These are phyloP conservation scores for Nyctanthes arbortristis DNA, from an alignment of 257 asterid genomes.

Conservation along the genomic window DNA sequence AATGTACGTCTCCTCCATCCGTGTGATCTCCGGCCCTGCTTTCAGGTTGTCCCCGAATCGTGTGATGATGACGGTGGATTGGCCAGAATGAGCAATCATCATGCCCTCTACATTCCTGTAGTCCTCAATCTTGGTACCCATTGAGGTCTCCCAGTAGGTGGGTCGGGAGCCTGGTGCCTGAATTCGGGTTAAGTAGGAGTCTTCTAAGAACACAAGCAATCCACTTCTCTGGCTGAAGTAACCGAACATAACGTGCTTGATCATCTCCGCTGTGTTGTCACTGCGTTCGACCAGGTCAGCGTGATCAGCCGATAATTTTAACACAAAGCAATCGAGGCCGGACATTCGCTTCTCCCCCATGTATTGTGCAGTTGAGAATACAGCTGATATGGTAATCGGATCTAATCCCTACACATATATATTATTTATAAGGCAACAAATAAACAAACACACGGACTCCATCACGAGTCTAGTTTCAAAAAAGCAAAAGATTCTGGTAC, in stretches of 20 bases:
- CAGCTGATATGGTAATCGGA: slow-evolving; percentile 61
- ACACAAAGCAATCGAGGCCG: slow-evolving; percentile 71
- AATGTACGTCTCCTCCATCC: slow-evolving; percentile 77
- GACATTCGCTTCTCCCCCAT: slow-evolving; percentile 68
- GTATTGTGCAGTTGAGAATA: slow-evolving; percentile 70
- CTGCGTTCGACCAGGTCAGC: slow-evolving; percentile 67
- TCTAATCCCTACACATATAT: slow-evolving; percentile 61
- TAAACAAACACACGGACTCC: no score
- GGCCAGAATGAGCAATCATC: slow-evolving; percentile 75
- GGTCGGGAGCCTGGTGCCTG: slow-evolving; percentile 76
- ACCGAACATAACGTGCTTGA: slow-evolving; percentile 68
- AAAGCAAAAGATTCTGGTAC: no score
- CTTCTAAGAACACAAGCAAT: slow-evolving; percentile 61
- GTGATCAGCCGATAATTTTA: slow-evolving; percentile 61
- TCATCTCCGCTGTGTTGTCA: slow-evolving; percentile 80
- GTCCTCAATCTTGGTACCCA: slow-evolving; percentile 67
- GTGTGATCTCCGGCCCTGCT: slow-evolving; percentile 55
- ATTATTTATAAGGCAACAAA: background rate
- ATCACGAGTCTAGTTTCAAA: background rate
- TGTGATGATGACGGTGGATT: slow-evolving; percentile 64
- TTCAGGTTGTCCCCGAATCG: slow-evolving; percentile 66
- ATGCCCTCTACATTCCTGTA: slow-evolving; percentile 66
- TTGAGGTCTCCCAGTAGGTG: slow-evolving; percentile 79
- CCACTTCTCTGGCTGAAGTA: slow-evolving; percentile 86
- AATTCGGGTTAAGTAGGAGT: slow-evolving; percentile 75